Evolutionary conservation across 495 filamentous ascomycete genomes (phyloP).

Genomic region (Penicillium longicatenatum): DNA sequence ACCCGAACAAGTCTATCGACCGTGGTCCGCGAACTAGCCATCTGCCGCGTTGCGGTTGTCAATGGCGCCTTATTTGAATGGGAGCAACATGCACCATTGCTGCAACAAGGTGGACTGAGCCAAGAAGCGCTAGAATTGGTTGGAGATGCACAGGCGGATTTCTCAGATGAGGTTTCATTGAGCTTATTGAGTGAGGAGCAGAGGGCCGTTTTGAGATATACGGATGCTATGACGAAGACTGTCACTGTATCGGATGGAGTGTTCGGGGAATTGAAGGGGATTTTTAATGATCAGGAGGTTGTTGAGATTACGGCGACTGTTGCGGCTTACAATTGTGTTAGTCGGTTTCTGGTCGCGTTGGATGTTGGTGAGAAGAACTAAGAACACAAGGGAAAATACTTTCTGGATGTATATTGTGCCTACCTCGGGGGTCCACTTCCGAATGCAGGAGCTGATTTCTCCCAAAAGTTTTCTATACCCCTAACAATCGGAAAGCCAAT

Average conservation of each 20-base stretch:
- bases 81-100: conserved; percentile 73
- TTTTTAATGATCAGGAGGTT: conserved; percentile 67
- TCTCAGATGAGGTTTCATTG: conserved; percentile 12
- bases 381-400: no score
- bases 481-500: no score
- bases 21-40: conserved; percentile 68
- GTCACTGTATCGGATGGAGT: conserved; percentile 63
- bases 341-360: conserved; percentile 79
- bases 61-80: conserved; percentile 80
- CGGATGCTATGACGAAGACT: conserved; percentile 74
- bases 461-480: no score
- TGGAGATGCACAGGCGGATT: conserved; percentile 31
- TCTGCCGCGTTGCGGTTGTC: conserved; percentile 72
- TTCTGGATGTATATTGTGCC: no score
- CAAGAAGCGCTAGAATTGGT: conserved; percentile 50
- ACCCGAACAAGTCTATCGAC: conserved; percentile 61
- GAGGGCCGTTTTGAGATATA: conserved; percentile 65
- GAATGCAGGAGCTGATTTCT: no score
- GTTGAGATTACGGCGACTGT: conserved; percentile 79
- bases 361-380: conserved; percentile 68
- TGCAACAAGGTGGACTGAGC: conserved; percentile 46
- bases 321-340: conserved; percentile 87
- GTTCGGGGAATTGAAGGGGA: conserved; percentile 58
- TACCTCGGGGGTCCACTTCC: no score
- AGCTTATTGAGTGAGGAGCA: conserved; percentile 56